Evolutionary conservation across 257 asterid genomes (phyloP), one percentile per base, ranked within the genome.

Genomic region (Solanum microdontum): DNA sequence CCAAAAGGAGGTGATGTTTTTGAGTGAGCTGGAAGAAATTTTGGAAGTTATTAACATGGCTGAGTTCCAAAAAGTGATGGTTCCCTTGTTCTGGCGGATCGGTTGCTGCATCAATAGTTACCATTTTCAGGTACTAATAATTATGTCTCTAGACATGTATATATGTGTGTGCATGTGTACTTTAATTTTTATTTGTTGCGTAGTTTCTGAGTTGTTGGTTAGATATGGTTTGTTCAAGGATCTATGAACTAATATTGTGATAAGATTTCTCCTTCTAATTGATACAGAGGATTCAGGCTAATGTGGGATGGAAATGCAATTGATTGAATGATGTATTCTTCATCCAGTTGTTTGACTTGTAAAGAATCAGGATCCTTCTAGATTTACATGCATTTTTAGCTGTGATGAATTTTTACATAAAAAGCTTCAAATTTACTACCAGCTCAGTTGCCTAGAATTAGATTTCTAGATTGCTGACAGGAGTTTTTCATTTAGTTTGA

Each of bases 1-100:
- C 91, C 97, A 93, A 86, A 96, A 96, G 90, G 99, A 96, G 94
- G 93, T 96, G 84, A 94, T 96, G 96, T 95, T 95, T 88, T 87
- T 95, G 91, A 90, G 96, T n/a, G 99, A 96, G 91, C 9, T 95
- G 82, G 98, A 96, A 92, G 97, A 96, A 91, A 92, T 95, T 90
- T 90, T 96, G 77, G 99, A 95, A 88, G 90, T 84, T 33, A 94
- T 95, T 66, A 91, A 89, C 90, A 91, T 94, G 95, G 87, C 88
- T 7, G 98, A 95, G 89, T 96, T 96, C 87, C 96, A 93, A 86
- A 91, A 92, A 84, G 91, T 96, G 83, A 94, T 95, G 98, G 93
- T 94, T 76, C 97, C 98, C 5, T 88, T 96, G 43, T 96, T 93
- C 88, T 89, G 91, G 90, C 95, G 98, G 90, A 88, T 96, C 87